Evolutionary conservation across 176 grass and related monocot genomes (phyloP).

Genomic region (Oryza coarctata): DNA sequence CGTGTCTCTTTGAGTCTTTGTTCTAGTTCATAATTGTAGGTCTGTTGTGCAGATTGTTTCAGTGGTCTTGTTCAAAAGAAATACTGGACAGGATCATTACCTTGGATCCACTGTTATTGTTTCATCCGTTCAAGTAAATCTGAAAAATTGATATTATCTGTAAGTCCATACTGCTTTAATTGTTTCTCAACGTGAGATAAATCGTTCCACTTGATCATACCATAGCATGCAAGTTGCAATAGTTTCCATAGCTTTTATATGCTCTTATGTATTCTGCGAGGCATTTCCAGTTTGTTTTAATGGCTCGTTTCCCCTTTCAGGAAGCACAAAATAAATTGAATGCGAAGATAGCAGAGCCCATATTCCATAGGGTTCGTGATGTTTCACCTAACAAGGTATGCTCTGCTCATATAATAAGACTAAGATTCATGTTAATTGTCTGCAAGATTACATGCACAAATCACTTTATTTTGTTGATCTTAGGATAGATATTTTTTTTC

Average conservation of each 20-base stretch:
- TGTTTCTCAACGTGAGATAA: background rate
- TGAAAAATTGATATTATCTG: constrained; percentile 65
- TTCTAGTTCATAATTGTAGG: constrained; percentile 25
- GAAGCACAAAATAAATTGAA: constrained; percentile 72
- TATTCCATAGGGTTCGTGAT: constrained; percentile 85
- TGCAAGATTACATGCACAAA: background rate
- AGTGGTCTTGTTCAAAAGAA: constrained; percentile 67
- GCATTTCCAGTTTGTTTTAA: constrained; percentile 10
- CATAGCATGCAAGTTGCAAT: background rate
- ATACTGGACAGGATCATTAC: constrained; percentile 73
- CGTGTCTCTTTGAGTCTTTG: background rate
- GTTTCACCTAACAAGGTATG: constrained; percentile 97
- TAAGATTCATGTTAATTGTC: background rate
- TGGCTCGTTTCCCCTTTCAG: constrained; percentile 39
- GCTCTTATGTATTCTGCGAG: background rate
- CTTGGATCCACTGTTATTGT: constrained; percentile 92
- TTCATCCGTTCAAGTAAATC: constrained; percentile 88
- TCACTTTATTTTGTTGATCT: background rate
- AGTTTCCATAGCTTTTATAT: constrained; percentile 23
- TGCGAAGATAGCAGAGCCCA: constrained; percentile 63
- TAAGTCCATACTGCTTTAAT: constrained; percentile 35
- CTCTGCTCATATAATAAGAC: background rate
- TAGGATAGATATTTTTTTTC: background rate
- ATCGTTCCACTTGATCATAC: constrained; percentile 13
- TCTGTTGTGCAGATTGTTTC: constrained; percentile 52